phyloP scores from a whole-genome alignment of 2,329 filamentous ascomycete genomes.

The Aaosphaeria arxii region DNA sequence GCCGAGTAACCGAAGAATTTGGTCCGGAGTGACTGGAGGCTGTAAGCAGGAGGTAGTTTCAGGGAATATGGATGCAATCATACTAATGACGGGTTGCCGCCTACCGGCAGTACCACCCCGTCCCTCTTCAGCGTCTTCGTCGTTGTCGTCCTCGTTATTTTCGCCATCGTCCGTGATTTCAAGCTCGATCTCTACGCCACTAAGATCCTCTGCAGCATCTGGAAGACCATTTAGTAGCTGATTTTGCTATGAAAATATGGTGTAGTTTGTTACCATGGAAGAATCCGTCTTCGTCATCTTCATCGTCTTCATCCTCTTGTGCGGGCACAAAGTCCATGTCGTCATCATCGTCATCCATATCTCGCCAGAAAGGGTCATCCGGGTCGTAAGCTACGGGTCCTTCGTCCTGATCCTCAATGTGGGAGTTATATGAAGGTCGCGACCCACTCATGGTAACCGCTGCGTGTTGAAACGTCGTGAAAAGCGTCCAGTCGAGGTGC shows the following conservation, averaged over 20 bases:
- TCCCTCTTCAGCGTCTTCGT: constrained; percentile 2
- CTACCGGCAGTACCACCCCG: constrained; percentile 14
- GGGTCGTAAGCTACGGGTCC: not conserved
- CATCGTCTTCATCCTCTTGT: not conserved
- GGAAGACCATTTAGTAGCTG: not conserved
- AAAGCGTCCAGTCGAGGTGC: not conserved
- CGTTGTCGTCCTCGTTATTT: constrained; percentile 30
- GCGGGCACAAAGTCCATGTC: constrained; percentile 1
- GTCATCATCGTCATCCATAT: constrained; percentile 1
- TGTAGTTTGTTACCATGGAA: not conserved
- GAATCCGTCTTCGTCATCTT: constrained; percentile 1
- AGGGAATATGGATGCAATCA: not conserved
- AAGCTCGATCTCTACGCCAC: not conserved
- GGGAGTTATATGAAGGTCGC: not conserved
- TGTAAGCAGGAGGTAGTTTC: constrained; percentile 1
- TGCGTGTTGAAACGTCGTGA: not conserved
- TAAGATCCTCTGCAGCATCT: constrained; percentile 1
- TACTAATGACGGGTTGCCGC: constrained; percentile 5
- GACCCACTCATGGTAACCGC: not conserved
- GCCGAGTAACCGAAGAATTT: constrained; percentile 55
- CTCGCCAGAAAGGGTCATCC: not conserved
- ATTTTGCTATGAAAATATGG: not conserved
- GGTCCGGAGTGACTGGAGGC: constrained; percentile 44
- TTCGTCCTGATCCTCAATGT: not conserved
- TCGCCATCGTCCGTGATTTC: constrained; percentile 31